Conservation (phyloP, 1,284 basidiomycete genomes). For the Tremellales sp. region DNA sequence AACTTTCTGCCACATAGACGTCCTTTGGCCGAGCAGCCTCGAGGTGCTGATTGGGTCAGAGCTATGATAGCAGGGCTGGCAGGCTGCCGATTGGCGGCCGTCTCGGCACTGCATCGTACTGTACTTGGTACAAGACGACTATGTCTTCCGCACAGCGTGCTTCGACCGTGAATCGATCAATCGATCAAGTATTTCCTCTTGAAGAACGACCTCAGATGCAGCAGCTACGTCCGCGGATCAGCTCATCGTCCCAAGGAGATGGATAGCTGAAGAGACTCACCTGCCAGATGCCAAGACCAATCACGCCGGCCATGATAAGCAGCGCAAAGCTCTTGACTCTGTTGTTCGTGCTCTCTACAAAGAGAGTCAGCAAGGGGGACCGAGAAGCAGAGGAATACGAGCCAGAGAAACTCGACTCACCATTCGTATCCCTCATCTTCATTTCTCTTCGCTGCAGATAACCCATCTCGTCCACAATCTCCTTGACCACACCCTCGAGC, state of each 20-base stretch:
- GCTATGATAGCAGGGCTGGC: too few species aligned
- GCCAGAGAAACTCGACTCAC: slow-evolving; percentile 53
- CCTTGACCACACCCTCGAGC: slow-evolving; percentile 87
- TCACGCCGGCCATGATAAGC: slow-evolving; percentile 74
- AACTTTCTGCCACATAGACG: too few species aligned
- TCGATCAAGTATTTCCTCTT: slow-evolving; percentile 97
- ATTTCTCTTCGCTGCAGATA: slow-evolving; percentile 89
- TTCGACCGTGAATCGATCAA: slow-evolving; percentile 47
- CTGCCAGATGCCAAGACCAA: slow-evolving; percentile 89
- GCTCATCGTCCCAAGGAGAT: neutral
- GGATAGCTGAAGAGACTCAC: slow-evolving; percentile 37
- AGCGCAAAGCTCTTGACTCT: slow-evolving; percentile 92
- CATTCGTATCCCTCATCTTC: slow-evolving; percentile 84
- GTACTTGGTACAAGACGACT: too few species aligned
- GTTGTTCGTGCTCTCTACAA: slow-evolving; percentile 78
- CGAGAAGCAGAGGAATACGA: neutral
- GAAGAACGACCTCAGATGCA: slow-evolving; percentile 91
- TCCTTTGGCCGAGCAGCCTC: too few species aligned
- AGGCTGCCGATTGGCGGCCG: too few species aligned
- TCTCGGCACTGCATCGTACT: too few species aligned
- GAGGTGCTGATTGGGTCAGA: too few species aligned
- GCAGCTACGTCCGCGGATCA: slow-evolving; percentile 51
- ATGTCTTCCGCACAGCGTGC: too few species aligned
- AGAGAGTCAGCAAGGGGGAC: neutral
- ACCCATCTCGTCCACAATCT: slow-evolving; percentile 89